Evolutionary conservation across 768 basidiomycete genomes (phyloP).

Genomic region (Hygrocybe coccinea): DNA sequence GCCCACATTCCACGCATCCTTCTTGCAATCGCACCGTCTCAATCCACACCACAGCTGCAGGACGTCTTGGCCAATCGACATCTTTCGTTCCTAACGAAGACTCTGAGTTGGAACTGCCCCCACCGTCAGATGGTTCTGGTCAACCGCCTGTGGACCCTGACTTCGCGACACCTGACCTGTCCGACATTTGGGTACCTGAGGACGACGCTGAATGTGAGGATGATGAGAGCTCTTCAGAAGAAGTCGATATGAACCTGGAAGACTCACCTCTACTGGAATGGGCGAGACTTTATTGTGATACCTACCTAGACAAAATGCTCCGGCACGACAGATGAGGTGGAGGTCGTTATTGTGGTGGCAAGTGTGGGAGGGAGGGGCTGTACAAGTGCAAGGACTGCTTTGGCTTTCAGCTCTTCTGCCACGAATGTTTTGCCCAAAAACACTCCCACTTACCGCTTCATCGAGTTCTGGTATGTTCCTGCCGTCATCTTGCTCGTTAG

Average conservation of each 20-base stretch:
- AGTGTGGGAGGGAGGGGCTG: background rate
- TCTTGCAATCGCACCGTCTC: background rate
- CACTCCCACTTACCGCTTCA: constrained; percentile 1
- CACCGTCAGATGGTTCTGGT: background rate
- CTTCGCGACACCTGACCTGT: background rate
- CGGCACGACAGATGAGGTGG: background rate
- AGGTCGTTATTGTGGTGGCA: background rate
- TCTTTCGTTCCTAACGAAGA: background rate
- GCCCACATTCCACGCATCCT: background rate
- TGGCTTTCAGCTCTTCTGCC: background rate
- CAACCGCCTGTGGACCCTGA: background rate
- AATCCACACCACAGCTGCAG: background rate
- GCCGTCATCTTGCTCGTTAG: background rate
- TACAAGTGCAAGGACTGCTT: constrained; percentile 8
- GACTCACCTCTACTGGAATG: background rate
- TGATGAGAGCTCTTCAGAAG: background rate
- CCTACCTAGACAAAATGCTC: constrained; percentile 5
- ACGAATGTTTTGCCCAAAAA: background rate
- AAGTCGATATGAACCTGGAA: background rate
- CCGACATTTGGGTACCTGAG: background rate
- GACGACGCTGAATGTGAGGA: background rate
- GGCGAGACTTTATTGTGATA: background rate
- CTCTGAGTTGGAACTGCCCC: too few relatives aligned
- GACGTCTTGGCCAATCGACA: background rate
- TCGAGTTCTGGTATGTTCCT: background rate